phyloP scores from a whole-genome alignment of 148 eudicot genomes.

The Vaccinium macrocarpon region DNA sequence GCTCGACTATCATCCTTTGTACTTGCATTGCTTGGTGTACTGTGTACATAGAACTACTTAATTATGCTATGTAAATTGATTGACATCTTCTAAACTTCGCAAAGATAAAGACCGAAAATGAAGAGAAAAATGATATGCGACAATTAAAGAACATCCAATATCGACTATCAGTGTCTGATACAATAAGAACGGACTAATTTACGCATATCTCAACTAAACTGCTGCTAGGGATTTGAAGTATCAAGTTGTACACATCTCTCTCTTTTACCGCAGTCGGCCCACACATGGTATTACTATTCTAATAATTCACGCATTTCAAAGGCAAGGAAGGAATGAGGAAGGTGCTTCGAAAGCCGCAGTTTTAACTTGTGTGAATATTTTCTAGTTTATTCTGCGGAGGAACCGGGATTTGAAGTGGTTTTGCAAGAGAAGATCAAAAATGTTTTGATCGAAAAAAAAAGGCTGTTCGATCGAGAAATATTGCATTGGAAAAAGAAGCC shows the following conservation, averaged over 20 bases:
- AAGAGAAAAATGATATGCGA: neutral
- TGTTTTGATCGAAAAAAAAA: neutral
- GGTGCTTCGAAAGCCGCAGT: neutral
- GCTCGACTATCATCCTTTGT: neutral
- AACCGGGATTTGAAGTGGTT: conserved; percentile 4
- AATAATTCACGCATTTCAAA: neutral
- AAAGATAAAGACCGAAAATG: neutral
- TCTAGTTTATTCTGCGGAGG: neutral
- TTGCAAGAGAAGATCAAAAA: neutral
- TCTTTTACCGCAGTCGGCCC: neutral
- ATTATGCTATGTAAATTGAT: neutral
- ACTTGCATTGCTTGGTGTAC: neutral
- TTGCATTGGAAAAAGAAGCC: neutral
- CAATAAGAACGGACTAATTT: too few species aligned
- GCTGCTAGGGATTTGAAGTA: neutral
- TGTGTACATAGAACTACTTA: neutral
- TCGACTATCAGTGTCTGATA: neutral
- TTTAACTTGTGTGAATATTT: neutral
- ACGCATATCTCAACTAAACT: neutral
- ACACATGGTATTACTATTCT: neutral
- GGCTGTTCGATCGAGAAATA: neutral
- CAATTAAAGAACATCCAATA: too few species aligned
- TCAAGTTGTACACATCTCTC: neutral
- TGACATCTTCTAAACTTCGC: too few species aligned
- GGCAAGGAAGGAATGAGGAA: conserved; percentile 4